Conservation (phyloP, 176 grass and related monocot genomes). For the Chloris gayana region DNA sequence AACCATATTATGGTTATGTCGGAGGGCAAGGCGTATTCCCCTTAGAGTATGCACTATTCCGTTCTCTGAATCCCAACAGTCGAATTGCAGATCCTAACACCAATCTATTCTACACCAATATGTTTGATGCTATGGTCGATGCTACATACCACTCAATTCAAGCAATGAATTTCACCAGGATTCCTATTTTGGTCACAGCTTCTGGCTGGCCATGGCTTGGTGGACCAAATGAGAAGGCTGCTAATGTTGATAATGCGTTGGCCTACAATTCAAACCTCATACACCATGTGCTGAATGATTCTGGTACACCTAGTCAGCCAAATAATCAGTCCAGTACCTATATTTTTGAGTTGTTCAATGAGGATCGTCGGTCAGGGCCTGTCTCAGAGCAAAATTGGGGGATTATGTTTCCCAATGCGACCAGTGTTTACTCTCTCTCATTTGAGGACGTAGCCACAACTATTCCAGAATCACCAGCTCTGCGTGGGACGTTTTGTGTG, state of each 20-base stretch:
- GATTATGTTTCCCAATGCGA: constrained; percentile 76
- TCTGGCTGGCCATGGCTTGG: constrained; percentile 92
- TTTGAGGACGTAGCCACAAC: constrained; percentile 58
- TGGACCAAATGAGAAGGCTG: constrained; percentile 73
- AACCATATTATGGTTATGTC: constrained; percentile 89
- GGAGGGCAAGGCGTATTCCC: constrained; percentile 89
- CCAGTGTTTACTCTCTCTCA: constrained; percentile 65
- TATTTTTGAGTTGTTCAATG: constrained; percentile 89
- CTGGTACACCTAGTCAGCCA: constrained; percentile 81
- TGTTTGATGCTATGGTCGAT: constrained; percentile 98
- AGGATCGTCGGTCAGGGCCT: constrained; percentile 70
- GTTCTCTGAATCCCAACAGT: constrained; percentile 70
- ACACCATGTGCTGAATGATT: constrained; percentile 82
- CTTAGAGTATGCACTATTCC: constrained; percentile 85
- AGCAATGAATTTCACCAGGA: constrained; percentile 88
- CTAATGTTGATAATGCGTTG: constrained; percentile 92
- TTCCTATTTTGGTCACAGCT: constrained; percentile 82
- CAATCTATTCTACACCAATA: constrained; percentile 88
- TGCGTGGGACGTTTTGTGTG: constrained; percentile 83
- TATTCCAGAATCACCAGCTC: constrained; percentile 57
- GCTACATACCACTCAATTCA: constrained; percentile 86
- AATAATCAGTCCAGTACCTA: constrained; percentile 73
- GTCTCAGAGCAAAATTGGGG: constrained; percentile 87
- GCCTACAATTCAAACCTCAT: constrained; percentile 96
- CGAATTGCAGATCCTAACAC: constrained; percentile 88